Base-by-base conservation (phyloP, 352 stramenopile genomes). In the Lagenidium giganteum region DNA sequence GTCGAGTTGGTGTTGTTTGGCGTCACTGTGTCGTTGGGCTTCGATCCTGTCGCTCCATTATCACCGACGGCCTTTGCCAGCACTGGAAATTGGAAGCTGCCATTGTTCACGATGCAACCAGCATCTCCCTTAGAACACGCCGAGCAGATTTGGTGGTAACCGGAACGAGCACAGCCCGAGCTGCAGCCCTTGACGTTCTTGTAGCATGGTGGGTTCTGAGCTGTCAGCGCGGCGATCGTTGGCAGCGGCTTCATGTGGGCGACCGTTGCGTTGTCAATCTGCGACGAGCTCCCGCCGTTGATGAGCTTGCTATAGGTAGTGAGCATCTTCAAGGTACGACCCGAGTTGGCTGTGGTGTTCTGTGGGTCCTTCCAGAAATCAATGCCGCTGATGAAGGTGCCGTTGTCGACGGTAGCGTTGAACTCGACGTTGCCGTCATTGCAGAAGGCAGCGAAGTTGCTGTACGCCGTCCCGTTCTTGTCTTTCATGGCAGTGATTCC, bases 371-470 rank as follows among this genome's bases (percentile, higher is more conserved):
- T 51, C 75, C 79, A 87, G 57, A 91, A 91, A 5, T 42, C 26
- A 12, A 91, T 66, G 25, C 61, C 56, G 13, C 49, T 26, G 28
- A 79, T 49, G 58, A 54, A 77, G 18, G 48, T 38, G 24, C 54
- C 59, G n/a, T 62, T 43, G 13, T 47, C 47, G n/a, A n/a, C n/a
- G 3, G 57, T 60, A 9, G 45, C 62, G 9, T 76, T 67, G 61
- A 84, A 91, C 60, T 91, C 78, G 26, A 84, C 42, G 3, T 61
- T 55, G 5, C 73, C 70, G 30, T 54, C 70, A 22, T 69, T 35
- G 41, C 75, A 91, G 37, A 86, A 91, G 47, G 86, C 62, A n/a
- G 54, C 56, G 35, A 81, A 87, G 60, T 87, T 79, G 18, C 37
- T 32, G 59, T 83, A 89, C 38, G 48, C n/a, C n/a, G n/a, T n/a